A percentile compares a stretch with the other conserved stretches of the same genome.
These are phyloP conservation scores for Salix viminalis DNA, from an alignment of 345 rosid species.

Conservation along the genomic window DNA sequence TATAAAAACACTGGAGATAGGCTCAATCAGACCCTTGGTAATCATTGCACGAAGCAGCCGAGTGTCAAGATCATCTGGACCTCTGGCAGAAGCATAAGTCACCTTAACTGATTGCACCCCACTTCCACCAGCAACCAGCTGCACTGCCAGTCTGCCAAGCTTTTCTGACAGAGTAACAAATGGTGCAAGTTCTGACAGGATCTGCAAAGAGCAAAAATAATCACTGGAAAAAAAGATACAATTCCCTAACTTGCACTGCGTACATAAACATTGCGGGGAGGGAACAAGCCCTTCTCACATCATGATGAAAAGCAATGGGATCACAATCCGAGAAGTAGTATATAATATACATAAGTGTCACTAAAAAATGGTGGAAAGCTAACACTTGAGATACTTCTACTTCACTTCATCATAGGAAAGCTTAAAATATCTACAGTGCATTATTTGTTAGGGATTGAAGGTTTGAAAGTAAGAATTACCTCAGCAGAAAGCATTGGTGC, in stretches of 20 bases:
- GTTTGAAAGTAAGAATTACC: slow-evolving; percentile 1
- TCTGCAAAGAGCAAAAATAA: slow-evolving; percentile 2
- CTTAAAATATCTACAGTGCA: background rate
- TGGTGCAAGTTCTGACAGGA: slow-evolving; percentile 22
- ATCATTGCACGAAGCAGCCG: slow-evolving; percentile 23
- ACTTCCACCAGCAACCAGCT: slow-evolving; percentile 24
- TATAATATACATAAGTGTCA: background rate
- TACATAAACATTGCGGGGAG: background rate
- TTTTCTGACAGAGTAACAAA: slow-evolving; percentile 22
- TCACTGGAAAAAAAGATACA: background rate
- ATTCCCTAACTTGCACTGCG: background rate
- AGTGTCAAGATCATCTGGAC: slow-evolving; percentile 20
- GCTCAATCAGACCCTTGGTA: slow-evolving; percentile 24
- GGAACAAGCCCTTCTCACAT: background rate
- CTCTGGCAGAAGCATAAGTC: slow-evolving; percentile 23
- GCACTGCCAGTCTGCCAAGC: slow-evolving; percentile 21
- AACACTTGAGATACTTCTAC: background rate
- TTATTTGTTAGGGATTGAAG: background rate
- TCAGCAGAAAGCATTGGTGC: slow-evolving; percentile 25
- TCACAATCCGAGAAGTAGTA: background rate
- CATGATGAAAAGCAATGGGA: background rate
- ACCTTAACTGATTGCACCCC: slow-evolving; percentile 16
- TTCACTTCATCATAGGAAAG: background rate
- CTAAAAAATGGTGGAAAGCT: background rate
- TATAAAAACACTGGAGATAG: slow-evolving; percentile 18